These are phyloP conservation scores for Arctium lappa DNA, from an alignment of 129 eudicot genomes.

Conservation along the genomic window DNA sequence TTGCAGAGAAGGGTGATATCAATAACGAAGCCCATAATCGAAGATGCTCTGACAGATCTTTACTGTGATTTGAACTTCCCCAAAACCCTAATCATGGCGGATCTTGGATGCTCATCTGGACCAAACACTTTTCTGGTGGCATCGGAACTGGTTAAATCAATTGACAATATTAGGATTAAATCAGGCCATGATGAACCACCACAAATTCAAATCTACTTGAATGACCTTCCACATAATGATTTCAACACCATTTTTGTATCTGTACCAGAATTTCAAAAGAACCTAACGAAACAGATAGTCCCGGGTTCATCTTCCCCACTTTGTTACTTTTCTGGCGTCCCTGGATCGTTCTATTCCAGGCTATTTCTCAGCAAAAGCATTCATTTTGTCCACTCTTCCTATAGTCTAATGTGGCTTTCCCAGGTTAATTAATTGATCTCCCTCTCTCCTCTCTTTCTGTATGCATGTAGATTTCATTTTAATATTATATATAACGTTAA, in stretches of 20 bases:
- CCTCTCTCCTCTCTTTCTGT: not conserved
- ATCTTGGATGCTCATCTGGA: conserved; percentile 82
- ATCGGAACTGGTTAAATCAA: conserved; percentile 34
- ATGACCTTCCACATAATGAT: conserved; percentile 80
- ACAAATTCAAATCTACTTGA: conserved; percentile 56
- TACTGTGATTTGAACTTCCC: conserved; percentile 32
- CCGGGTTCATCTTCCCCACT: conserved; percentile 19
- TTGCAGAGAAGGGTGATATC: conserved; percentile 48
- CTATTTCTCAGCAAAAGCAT: conserved; percentile 45
- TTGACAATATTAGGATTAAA: conserved; percentile 25
- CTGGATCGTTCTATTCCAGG: conserved; percentile 66
- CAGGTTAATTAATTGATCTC: conserved; percentile 25
- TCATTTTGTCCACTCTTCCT: conserved; percentile 78
- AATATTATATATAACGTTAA: not conserved
- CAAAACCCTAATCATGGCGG: conserved; percentile 55
- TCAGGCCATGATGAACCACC: conserved; percentile 26
- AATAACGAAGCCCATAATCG: conserved; percentile 50
- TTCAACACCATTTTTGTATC: conserved; percentile 60
- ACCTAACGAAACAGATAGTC: conserved; percentile 26
- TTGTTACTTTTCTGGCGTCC: conserved; percentile 55
- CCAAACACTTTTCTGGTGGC: conserved; percentile 57
- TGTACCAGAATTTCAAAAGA: conserved; percentile 37
- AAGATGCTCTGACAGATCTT: conserved; percentile 47
- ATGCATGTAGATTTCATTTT: not conserved
- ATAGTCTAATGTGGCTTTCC: conserved; percentile 79